Base-by-base conservation (phyloP, 140 eudicot genomes). In the Senecio squalidus region DNA sequence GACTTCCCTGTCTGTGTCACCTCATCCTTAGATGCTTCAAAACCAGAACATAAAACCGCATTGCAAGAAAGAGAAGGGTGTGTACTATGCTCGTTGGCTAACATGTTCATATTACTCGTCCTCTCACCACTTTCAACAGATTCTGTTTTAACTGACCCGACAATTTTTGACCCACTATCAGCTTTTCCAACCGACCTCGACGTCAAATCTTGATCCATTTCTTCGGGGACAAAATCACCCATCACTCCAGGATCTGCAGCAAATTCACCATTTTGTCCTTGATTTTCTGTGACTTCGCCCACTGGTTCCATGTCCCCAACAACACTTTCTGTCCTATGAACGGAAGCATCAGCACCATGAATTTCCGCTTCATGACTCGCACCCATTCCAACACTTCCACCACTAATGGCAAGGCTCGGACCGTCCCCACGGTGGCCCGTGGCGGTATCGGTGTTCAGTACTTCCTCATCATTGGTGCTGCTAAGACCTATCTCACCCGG, bases 321-420 rank as follows among this genome's bases (percentile, higher is more conserved):
- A 29, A 74, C 83, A 69, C 97, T 90, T 47, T 81, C 87, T 4
- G 83, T 67, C 55, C 97, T 76, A 33, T 82, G 83, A 22, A 73
- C 59, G 44, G 76, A 82, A 58, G 67, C 77, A 62, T 87, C 94
- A 47, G 64, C 50, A 6, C 97, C 97, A 40, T 85, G 97, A 13
- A 90, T 83, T 72, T 90, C 97, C 48, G 95, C 97, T 76, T 90
- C 97, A 76, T 90, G 94, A 64, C 97, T 85, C 27, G 85, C 95
- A 46, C 94, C 89, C 90, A 83, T 85, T 43, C 95, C 97, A 49
- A 85, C 85, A 75, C 94, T 85, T 64, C 94, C 94, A 6, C 95
- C 94, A 73, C 95, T 89, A 41, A 75, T 60, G 5, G 83, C 97
- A 69, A 86, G 62, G 49, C 95, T 78, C 23, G 73, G 80, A 15